Conservation (phyloP, 768 basidiomycete genomes). For the Krasilnikovozyma curviuscula region DNA sequence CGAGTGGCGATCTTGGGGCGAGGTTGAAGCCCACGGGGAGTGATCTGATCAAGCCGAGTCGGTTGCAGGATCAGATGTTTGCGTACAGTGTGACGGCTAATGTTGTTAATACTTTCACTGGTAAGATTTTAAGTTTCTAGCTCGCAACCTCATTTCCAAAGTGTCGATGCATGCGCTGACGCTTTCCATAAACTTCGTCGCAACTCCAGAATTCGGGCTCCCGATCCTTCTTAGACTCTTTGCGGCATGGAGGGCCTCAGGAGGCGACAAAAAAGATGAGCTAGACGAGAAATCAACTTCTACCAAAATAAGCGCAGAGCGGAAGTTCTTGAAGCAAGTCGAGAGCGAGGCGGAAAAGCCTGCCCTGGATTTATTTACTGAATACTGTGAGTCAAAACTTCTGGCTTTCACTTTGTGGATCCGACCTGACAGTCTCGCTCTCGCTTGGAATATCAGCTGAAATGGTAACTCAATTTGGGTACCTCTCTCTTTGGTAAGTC, state of each 20-base stretch:
- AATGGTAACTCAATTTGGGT: conserved; percentile 83
- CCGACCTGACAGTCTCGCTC: background rate
- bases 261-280: background rate
- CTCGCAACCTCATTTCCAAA: too few species aligned
- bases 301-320: conserved; percentile 30
- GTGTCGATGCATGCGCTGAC: background rate
- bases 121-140: background rate
- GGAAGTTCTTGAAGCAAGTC: conserved; percentile 58
- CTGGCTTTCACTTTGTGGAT: background rate
- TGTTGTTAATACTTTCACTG: background rate
- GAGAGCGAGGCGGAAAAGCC: conserved; percentile 58
- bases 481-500: conserved; percentile 75
- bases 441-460: conserved; percentile 34
- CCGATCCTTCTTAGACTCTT: conserved; percentile 39
- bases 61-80: conserved; percentile 51
- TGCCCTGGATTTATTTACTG: conserved; percentile 54
- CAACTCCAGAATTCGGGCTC: conserved; percentile 57
- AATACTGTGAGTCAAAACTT: conserved; percentile 10
- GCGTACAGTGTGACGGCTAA: conserved; percentile 36
- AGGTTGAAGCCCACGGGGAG: conserved; percentile 3
- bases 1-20: background rate
- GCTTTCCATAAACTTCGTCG: conserved; percentile 35
- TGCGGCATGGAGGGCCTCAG: conserved; percentile 1
- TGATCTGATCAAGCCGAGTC: conserved; percentile 29
- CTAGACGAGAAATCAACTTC: background rate